A percentile compares a stretch with the other conserved stretches of the same genome.
Evolutionary conservation across 352 stramenopile species (phyloP).

Genomic region (Poterioochromonas sp.): DNA sequence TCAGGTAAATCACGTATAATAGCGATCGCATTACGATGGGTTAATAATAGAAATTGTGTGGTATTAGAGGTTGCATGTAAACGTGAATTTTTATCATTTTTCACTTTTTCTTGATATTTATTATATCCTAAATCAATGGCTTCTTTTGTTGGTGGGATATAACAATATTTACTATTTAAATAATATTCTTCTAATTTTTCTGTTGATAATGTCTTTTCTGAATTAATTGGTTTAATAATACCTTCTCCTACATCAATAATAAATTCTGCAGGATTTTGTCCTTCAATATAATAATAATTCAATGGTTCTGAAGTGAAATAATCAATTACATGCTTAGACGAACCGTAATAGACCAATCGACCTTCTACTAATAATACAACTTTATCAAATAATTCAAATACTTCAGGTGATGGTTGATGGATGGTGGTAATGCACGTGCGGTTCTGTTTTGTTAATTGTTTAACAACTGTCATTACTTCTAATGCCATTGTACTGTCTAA

Average conservation of each 20-base stretch:
- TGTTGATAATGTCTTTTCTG: not conserved
- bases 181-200: not conserved
- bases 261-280: constrained; percentile 20
- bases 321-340: not conserved
- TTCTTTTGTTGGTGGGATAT: not conserved
- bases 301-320: constrained; percentile 4
- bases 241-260: constrained; percentile 5
- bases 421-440: constrained; percentile 75
- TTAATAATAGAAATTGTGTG: not conserved
- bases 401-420: constrained; percentile 72
- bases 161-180: not conserved
- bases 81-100: not conserved
- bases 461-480: constrained; percentile 66
- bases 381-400: constrained; percentile 61
- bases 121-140: too few species aligned
- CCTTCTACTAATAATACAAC: not conserved
- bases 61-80: not conserved
- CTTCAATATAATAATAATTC: not conserved
- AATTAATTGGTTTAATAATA: not conserved
- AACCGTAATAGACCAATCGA: constrained; percentile 1
- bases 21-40: not conserved
- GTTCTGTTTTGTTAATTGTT: constrained; percentile 63
- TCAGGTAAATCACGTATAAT: not conserved
- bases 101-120: too few species aligned
- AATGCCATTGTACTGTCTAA: constrained; percentile 70